These are phyloP conservation scores for Naganishia cerealis DNA, from an alignment of 1,284 basidiomycete species.

Conservation along the genomic window DNA sequence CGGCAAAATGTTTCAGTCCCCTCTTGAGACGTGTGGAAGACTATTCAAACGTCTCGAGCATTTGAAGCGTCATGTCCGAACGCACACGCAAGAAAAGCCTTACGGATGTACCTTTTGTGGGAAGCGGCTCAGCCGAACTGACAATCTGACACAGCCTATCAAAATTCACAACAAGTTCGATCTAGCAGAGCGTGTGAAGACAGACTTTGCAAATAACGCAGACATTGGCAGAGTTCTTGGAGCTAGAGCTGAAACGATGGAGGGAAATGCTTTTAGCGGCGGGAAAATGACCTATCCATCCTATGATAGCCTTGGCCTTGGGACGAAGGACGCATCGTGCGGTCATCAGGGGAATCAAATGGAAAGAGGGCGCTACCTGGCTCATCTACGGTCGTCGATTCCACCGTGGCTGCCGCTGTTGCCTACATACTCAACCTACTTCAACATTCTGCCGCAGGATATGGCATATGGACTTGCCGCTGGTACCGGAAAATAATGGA, in stretches of 20 bases:
- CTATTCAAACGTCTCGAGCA: conserved; percentile 87
- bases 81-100: conserved; percentile 84
- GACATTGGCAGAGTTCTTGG: background rate
- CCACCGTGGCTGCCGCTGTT: background rate
- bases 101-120: conserved; percentile 70
- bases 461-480: too few species aligned
- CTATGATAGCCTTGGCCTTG: background rate
- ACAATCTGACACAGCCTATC: conserved; percentile 79
- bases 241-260: background rate
- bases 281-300: background rate
- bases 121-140: conserved; percentile 78
- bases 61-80: conserved; percentile 77
- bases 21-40: conserved; percentile 73
- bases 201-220: conserved; percentile 40
- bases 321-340: background rate
- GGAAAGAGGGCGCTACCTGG: conserved; percentile 1
- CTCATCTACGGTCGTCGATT: background rate
- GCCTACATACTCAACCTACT: background rate
- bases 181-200: conserved; percentile 38
- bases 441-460: background rate
- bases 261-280: background rate
- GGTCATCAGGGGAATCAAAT: background rate
- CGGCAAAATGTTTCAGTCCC: conserved; percentile 71
- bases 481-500: too few species aligned
- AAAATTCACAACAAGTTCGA: conserved; percentile 64